Evolutionary conservation across 345 rosid genomes (phyloP), one percentile per base, ranked within the genome.

Genomic region (Populus euphratica): DNA sequence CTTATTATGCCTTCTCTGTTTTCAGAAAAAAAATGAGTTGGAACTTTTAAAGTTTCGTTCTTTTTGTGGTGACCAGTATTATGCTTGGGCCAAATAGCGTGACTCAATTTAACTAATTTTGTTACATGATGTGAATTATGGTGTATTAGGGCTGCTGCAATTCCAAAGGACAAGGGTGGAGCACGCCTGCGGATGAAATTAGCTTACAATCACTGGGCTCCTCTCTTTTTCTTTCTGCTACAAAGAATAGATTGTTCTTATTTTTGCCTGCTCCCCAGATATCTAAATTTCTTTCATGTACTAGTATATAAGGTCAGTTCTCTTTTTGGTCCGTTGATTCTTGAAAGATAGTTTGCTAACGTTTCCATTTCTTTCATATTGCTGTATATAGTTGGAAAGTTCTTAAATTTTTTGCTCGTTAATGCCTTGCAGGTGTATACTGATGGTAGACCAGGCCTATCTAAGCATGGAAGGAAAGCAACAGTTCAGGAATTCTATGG

Each of bases 201-300:
- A 87, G 93, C 90, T 20, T 90, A 89, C 84, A 88, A 93, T 86
- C 91, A 88, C 69, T 87, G 91, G 88, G 93, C 97, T 77, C 97
- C 99, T 3, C 84, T 96, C 78, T 84, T 86, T 79, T 83, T 93
- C 66, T 90, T 89, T 86, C 77, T 93, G 85, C 86, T 93, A 2
- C 99, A 91, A 81, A 88, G 97, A 93, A 85, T 93, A 82, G 92
- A 93, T 86, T 82, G 88, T 84, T 96, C 99, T 43, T 92, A 94
- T 83, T 73, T 82, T 29, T 89, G 90, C 82, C 79, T 96, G 1
- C 95, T 94, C 21, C 99, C 97, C 31, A 88, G 94, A 89, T 92
- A 92, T 82, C 78, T 93, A 47, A 88, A 88, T 87, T 84, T 92
- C 86, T 92, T 96, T 84, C 94, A 96, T 80, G 82, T 93, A 72